phyloP scores from a whole-genome alignment of 148 eudicot genomes.

The Euryodendron excelsum region DNA sequence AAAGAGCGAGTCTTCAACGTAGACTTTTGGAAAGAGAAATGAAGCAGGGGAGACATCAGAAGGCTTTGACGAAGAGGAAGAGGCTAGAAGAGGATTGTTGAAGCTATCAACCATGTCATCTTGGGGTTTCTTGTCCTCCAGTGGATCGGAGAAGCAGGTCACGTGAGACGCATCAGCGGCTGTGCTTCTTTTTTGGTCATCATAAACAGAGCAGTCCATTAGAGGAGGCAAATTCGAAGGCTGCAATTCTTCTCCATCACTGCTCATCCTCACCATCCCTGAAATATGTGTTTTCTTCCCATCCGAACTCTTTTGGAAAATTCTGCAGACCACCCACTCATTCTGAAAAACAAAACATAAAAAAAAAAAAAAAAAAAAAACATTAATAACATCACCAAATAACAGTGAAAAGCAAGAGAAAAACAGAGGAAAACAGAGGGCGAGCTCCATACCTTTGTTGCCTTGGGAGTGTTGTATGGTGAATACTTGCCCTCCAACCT shows the following conservation, averaged over 20 bases:
- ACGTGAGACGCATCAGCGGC: conserved; percentile 20
- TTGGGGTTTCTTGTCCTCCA: conserved; percentile 24
- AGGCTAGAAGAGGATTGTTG: not conserved
- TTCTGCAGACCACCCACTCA: conserved; percentile 74
- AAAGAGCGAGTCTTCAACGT: not conserved
- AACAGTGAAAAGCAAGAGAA: not conserved
- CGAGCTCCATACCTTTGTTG: conserved; percentile 30
- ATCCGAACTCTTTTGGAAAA: conserved; percentile 55
- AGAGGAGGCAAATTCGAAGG: conserved; percentile 50
- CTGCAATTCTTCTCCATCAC: conserved; percentile 2
- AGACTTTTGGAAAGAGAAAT: not conserved
- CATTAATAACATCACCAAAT: not conserved
- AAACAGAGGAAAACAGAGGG: too few relatives aligned
- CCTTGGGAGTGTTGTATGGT: conserved; percentile 28
- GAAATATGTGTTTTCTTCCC: conserved; percentile 47
- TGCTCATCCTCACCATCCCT: conserved; percentile 18
- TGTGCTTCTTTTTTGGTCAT: conserved; percentile 21
- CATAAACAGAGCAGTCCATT: conserved; percentile 40
- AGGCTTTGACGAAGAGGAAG: conserved; percentile 22
- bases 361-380: not conserved
- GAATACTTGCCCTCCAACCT: conserved; percentile 57
- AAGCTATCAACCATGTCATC: conserved; percentile 6
- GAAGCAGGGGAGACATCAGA: conserved; percentile 3
- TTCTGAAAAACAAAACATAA: conserved; percentile 39
- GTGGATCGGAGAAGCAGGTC: conserved; percentile 57